Evolutionary conservation across 257 asterid species (phyloP).

Genomic region (Nicotiana otophora): DNA sequence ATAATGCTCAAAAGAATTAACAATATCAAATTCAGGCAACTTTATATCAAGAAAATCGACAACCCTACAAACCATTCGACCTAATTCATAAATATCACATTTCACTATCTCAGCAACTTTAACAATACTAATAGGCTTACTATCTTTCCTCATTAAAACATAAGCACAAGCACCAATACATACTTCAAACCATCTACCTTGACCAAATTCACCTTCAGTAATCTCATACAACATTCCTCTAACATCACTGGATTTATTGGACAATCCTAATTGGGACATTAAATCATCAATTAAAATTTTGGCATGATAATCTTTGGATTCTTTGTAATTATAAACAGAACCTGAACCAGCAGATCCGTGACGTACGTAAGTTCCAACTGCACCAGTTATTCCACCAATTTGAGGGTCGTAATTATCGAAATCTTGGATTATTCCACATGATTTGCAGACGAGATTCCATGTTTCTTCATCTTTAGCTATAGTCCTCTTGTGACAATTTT

Average conservation of each 20-base stretch:
- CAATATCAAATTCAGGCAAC: constrained; percentile 67
- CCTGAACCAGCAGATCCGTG: constrained; percentile 59
- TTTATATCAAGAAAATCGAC: constrained; percentile 48
- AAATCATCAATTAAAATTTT: constrained; percentile 45
- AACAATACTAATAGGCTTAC: constrained; percentile 38
- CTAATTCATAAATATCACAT: constrained; percentile 56
- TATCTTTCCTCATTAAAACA: constrained; percentile 59
- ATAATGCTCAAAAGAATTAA: constrained; percentile 38
- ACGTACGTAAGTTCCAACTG: constrained; percentile 41
- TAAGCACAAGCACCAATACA: constrained; percentile 70
- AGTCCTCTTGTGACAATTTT: constrained; percentile 35
- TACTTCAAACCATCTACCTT: constrained; percentile 64
- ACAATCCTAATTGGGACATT: constrained; percentile 37
- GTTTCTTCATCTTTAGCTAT: constrained; percentile 26
- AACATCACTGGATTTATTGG: constrained; percentile 41
- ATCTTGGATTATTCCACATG: constrained; percentile 60
- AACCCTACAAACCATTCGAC: constrained; percentile 62
- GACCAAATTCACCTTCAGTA: constrained; percentile 67
- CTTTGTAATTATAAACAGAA: constrained; percentile 32
- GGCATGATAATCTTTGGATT: constrained; percentile 46
- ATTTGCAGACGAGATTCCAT: constrained; percentile 41
- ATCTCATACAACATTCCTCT: constrained; percentile 36
- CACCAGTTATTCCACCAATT: constrained; percentile 51
- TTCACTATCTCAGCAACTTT: constrained; percentile 45
- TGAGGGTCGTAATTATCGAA: constrained; percentile 47